Evolutionary conservation across 2,329 filamentous ascomycete genomes (phyloP).

Genomic region (Blastomyces parvus): DNA sequence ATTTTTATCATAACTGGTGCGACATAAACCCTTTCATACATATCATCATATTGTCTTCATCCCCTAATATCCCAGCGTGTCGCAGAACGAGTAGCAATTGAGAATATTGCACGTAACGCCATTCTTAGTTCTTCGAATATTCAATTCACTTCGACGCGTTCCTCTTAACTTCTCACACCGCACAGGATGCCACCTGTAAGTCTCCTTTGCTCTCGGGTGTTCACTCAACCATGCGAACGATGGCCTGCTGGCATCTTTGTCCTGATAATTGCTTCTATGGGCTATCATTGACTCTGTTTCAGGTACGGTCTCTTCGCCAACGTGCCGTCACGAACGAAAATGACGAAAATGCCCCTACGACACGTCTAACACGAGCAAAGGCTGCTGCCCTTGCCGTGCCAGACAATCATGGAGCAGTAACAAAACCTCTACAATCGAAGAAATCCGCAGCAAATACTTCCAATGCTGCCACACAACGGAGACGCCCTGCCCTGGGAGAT

Average conservation of each 20-base stretch:
- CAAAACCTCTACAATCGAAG: slow-evolving; percentile 61
- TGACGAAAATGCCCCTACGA: slow-evolving; percentile 72
- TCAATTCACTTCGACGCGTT: slow-evolving; percentile 14
- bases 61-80: neutral
- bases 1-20: slow-evolving; percentile 2
- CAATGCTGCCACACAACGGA: slow-evolving; percentile 48
- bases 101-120: neutral
- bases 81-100: slow-evolving; percentile 3
- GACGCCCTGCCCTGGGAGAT: slow-evolving; percentile 80
- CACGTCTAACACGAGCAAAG: slow-evolving; percentile 88
- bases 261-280: neutral
- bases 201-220: slow-evolving; percentile 17
- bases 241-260: neutral
- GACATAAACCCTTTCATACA: neutral
- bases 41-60: neutral
- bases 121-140: neutral
- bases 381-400: slow-evolving; percentile 55
- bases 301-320: slow-evolving; percentile 62
- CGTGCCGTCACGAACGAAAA: slow-evolving; percentile 83
- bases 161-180: slow-evolving; percentile 17
- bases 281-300: slow-evolving; percentile 34
- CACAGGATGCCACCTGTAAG: slow-evolving; percentile 50
- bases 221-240: neutral
- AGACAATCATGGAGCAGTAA: slow-evolving; percentile 44
- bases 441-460: slow-evolving; percentile 44